phyloP scores from a whole-genome alignment of 805 yeast species.

The Pichia deserticola region DNA sequence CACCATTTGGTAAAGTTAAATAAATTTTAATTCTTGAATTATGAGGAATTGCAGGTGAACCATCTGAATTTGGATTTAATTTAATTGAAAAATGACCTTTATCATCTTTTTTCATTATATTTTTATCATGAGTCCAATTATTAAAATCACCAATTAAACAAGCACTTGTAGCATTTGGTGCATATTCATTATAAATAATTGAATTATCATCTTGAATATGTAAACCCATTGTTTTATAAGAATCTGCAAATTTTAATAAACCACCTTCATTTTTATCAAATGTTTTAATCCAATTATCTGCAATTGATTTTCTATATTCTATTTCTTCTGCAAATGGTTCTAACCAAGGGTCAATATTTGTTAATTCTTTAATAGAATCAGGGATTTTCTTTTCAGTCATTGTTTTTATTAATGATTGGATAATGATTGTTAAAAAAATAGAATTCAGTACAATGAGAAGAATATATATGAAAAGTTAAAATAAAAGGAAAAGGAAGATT shows the following conservation, averaged over 20 bases:
- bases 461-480: background rate
- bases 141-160: conserved; percentile 90
- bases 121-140: conserved; percentile 57
- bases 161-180: conserved; percentile 77
- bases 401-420: background rate
- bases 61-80: conserved; percentile 45
- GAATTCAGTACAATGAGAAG: too few species aligned
- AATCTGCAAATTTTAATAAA: conserved; percentile 60
- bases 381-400: conserved; percentile 13
- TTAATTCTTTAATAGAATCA: conserved; percentile 44
- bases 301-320: conserved; percentile 57
- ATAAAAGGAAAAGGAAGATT: too few species aligned
- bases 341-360: conserved; percentile 78
- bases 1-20: conserved; percentile 59
- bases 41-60: conserved; percentile 66
- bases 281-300: conserved; percentile 53
- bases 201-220: conserved; percentile 53
- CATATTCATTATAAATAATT: conserved; percentile 72
- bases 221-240: conserved; percentile 72
- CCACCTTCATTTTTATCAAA: conserved; percentile 59
- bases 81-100: conserved; percentile 64
- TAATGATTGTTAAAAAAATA: too few species aligned
- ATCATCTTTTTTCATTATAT: conserved; percentile 51
- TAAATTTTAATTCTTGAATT: conserved; percentile 70
- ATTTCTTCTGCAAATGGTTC: conserved; percentile 68